A percentile compares a stretch with the other conserved stretches of the same genome.
Evolutionary conservation across 768 basidiomycete species (phyloP).

Genomic region (Crucibulum laeve): DNA sequence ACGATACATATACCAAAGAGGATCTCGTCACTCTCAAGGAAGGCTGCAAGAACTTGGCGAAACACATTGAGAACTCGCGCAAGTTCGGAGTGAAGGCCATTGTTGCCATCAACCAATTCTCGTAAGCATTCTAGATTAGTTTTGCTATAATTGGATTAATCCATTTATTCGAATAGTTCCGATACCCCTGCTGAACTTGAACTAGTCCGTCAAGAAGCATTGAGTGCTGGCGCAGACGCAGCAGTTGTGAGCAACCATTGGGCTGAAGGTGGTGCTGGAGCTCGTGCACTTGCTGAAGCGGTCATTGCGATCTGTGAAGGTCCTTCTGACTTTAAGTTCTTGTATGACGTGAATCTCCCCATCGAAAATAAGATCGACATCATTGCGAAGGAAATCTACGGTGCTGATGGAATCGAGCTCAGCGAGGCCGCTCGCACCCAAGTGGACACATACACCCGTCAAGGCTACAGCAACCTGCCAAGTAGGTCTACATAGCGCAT

Average conservation of each 20-base stretch:
- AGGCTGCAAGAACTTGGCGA: conserved; percentile 89
- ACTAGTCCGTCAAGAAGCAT: conserved; percentile 74
- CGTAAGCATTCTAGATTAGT: conserved; percentile 54
- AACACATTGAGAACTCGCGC: conserved; percentile 91
- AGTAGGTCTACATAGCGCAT: conserved; percentile 43
- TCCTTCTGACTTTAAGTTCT: conserved; percentile 84
- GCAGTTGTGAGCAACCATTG: conserved; percentile 97
- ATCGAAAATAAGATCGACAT: conserved; percentile 86
- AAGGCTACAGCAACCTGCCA: conserved; percentile 77
- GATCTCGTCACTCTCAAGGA: conserved; percentile 84
- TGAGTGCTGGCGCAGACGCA: conserved; percentile 87
- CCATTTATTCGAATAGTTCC: conserved; percentile 41
- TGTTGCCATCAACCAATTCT: conserved; percentile 92
- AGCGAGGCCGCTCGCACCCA: conserved; percentile 83
- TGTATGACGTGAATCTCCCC: conserved; percentile 81
- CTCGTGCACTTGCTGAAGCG: conserved; percentile 87
- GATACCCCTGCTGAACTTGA: conserved; percentile 89
- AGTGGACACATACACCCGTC: conserved; percentile 86
- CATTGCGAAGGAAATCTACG: conserved; percentile 90
- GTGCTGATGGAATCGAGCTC: conserved; percentile 86
- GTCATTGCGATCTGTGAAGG: conserved; percentile 83
- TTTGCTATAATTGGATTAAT: not conserved
- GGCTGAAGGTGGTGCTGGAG: conserved; percentile 93
- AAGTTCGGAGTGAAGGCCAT: conserved; percentile 97
- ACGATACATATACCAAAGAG: conserved; percentile 92